phyloP scores from a whole-genome alignment of 1,139 yeast species.

The Starmera stellimalicola region DNA sequence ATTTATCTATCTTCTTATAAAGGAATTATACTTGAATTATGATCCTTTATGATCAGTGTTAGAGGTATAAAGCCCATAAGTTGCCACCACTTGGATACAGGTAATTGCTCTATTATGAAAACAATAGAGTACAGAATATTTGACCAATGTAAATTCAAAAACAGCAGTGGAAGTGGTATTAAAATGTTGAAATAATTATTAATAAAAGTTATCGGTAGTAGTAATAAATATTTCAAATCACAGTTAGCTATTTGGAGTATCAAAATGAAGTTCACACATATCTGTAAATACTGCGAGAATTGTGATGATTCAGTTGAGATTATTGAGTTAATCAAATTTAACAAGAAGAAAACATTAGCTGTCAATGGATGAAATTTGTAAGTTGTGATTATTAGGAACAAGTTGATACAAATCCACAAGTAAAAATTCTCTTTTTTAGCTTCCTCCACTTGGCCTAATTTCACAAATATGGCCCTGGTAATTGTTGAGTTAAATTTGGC shows the following conservation, averaged over 20 bases:
- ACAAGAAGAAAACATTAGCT: not conserved
- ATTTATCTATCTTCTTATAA: not conserved
- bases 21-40: not conserved
- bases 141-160: not conserved
- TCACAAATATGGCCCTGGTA: not conserved
- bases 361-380: not conserved
- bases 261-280: not conserved
- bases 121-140: not conserved
- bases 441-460: not conserved
- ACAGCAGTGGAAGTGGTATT: not conserved
- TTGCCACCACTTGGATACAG: not conserved
- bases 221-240: not conserved
- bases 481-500: not conserved
- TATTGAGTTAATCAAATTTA: not conserved
- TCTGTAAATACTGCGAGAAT: too few relatives aligned
- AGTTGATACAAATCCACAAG: not conserved
- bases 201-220: not conserved
- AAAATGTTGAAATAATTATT: not conserved
- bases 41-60: not conserved
- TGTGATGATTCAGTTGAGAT: not conserved
- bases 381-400: not conserved
- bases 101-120: not conserved
- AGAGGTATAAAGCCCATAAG: not conserved
- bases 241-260: not conserved
- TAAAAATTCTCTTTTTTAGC: not conserved